A percentile compares a stretch with the other conserved stretches of the same genome.
These are phyloP conservation scores for Scheffersomyces insectosa DNA, from an alignment of 1,139 yeast species.

Conservation along the genomic window DNA sequence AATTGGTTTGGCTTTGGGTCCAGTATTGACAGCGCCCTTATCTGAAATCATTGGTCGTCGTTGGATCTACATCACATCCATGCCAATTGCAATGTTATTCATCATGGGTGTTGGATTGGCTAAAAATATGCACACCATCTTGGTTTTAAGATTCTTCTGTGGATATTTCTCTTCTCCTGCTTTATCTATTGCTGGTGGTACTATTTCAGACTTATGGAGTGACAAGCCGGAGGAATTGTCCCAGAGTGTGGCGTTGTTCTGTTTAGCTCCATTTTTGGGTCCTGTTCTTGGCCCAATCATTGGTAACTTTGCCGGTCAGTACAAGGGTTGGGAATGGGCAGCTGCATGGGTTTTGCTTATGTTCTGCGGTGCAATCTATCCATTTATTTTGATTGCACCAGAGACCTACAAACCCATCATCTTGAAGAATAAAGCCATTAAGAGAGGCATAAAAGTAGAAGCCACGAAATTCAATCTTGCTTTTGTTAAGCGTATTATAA, in stretches of 20 bases:
- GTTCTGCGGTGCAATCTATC: slow-evolving; percentile 66
- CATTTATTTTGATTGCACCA: slow-evolving; percentile 58
- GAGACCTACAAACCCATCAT: slow-evolving; percentile 71
- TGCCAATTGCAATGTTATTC: slow-evolving; percentile 71
- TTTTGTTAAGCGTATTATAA: slow-evolving; percentile 27
- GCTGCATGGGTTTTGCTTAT: slow-evolving; percentile 72
- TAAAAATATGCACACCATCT: slow-evolving; percentile 53
- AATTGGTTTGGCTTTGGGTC: slow-evolving; percentile 71
- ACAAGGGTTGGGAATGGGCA: slow-evolving; percentile 75
- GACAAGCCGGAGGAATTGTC: slow-evolving; percentile 58
- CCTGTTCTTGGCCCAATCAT: slow-evolving; percentile 83
- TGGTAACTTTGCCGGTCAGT: slow-evolving; percentile 75
- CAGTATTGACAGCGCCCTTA: slow-evolving; percentile 74
- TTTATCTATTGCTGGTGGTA: slow-evolving; percentile 83
- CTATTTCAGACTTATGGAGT: slow-evolving; percentile 72
- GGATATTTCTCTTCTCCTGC: slow-evolving; percentile 87
- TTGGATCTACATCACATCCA: slow-evolving; percentile 55
- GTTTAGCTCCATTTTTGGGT: slow-evolving; percentile 73
- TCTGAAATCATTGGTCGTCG: slow-evolving; percentile 76
- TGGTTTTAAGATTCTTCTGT: slow-evolving; percentile 74
- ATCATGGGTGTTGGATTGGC: slow-evolving; percentile 76
- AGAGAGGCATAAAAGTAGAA: slow-evolving; percentile 54
- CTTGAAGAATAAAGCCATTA: slow-evolving; percentile 55
- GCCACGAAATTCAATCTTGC: slow-evolving; percentile 23
- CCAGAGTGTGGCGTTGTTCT: slow-evolving; percentile 68